Evolutionary conservation across 805 yeast genomes (phyloP), one percentile per base, ranked within the genome.

Genomic region (Metschnikowia vanudenii): DNA sequence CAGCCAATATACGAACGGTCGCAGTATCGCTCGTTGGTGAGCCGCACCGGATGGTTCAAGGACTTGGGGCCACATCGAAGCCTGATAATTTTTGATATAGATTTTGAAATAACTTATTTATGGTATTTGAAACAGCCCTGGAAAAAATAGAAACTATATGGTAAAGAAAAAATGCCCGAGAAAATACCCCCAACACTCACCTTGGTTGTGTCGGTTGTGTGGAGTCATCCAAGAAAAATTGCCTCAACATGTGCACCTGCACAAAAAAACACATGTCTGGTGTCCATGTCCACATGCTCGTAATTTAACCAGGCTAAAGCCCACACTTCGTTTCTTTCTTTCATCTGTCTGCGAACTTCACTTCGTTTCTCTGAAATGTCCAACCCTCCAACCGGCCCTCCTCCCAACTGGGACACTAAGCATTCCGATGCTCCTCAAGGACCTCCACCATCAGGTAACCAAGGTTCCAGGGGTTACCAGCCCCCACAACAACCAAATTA

Each of bases 381-480:
- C 52, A 39, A 51, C 16, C 63, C 66, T 14, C 66, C 66, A 5
- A 61, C 64, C 9, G 66, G 66, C 20, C 56, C 62, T 11, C 66
- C 66, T 14, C 65, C 64, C 7, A 53, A 49, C 46, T 62, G 66
- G 66, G 50, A 46, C 44, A 44, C 49, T 43, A 51, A 48, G 37
- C 39, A 45, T 33, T 50, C 56, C 29, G 53, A 52, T 29, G 45
- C 46, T 28, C 55, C 50, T 13, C 50, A 54, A 8, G 45, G 41
- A 7, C 47, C 50, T 4, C 56, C 56, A 2, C 45, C 59, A 4
- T 50, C 54, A 36, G 37, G 45, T 41, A 41, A 43, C 42, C 46
- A 51, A 11, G 36, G 46, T 19, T 59, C 58, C 19, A 49, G 65
- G 48, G 64, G 64, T 19, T 58, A 53, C 39, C 48, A 50, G 17